phyloP scores from a whole-genome alignment of 1,139 yeast genomes.

The Blastobotrys ciferrii region DNA sequence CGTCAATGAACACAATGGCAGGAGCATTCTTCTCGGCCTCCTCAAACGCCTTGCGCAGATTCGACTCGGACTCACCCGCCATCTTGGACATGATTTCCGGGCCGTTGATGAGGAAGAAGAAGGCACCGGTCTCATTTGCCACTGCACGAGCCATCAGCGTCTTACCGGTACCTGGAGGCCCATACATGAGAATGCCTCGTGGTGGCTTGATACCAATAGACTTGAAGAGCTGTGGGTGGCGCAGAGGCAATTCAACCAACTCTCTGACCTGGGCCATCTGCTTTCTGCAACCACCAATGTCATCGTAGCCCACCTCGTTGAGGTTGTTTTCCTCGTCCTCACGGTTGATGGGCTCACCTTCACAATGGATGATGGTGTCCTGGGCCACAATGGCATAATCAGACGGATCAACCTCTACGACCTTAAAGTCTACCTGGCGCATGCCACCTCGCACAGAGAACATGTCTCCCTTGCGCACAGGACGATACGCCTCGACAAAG shows the following conservation, averaged over 20 bases:
- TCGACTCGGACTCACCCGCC: slow-evolving; percentile 99
- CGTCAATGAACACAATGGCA: slow-evolving; percentile 94
- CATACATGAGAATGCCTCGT: slow-evolving; percentile 93
- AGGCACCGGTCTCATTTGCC: slow-evolving; percentile 98
- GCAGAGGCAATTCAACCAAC: slow-evolving; percentile 90
- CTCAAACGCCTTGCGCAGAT: slow-evolving; percentile 95
- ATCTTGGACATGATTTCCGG: slow-evolving; percentile 99
- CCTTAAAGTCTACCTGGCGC: slow-evolving; percentile 99
- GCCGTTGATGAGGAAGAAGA: slow-evolving; percentile 95
- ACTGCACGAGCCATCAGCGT: slow-evolving; percentile 99
- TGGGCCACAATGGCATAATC: slow-evolving; percentile 98
- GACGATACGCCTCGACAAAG: slow-evolving; percentile 98
- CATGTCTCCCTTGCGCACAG: slow-evolving; percentile 96
- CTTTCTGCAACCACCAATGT: slow-evolving; percentile 97
- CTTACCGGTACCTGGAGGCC: slow-evolving; percentile 99
- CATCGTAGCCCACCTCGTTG: slow-evolving; percentile 97
- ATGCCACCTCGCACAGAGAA: slow-evolving; percentile 97
- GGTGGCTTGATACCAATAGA: slow-evolving; percentile 98
- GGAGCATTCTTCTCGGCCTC: slow-evolving; percentile 99
- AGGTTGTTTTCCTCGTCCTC: slow-evolving; percentile 97
- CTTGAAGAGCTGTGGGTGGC: slow-evolving; percentile 96
- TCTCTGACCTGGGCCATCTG: slow-evolving; percentile 99
- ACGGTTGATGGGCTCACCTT: slow-evolving; percentile 98
- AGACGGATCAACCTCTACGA: slow-evolving; percentile 96
- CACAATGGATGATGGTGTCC: slow-evolving; percentile 97